A percentile compares a stretch with the other conserved stretches of the same genome.
Conservation (phyloP, 768 basidiomycete genomes). For the Russula emetica region DNA sequence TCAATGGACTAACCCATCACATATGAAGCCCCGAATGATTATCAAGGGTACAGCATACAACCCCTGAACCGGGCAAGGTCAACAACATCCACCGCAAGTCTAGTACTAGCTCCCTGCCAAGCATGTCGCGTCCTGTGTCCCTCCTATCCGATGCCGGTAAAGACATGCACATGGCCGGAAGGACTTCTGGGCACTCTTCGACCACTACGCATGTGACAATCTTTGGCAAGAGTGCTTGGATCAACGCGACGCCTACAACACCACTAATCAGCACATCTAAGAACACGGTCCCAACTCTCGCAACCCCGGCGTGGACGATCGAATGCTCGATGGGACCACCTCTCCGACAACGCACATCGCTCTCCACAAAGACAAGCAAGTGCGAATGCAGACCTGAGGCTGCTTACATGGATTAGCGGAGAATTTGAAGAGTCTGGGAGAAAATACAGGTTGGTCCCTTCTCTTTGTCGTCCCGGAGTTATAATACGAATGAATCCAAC, state of each 20-base stretch:
- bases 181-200: slow-evolving; percentile 5
- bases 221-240: slow-evolving; percentile 27
- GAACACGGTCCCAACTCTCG: slow-evolving; percentile 16
- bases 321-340: slow-evolving; percentile 25
- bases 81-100: too few species aligned
- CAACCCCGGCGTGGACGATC: slow-evolving; percentile 11
- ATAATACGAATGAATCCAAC: too few species aligned
- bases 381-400: too few species aligned
- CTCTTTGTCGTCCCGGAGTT: too few species aligned
- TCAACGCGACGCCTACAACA: slow-evolving; percentile 17
- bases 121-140: slow-evolving; percentile 14
- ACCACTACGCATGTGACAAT: slow-evolving; percentile 16
- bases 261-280: too few species aligned
- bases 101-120: too few species aligned
- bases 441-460: too few species aligned
- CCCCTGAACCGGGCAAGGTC: slow-evolving; percentile 33
- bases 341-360: slow-evolving; percentile 13
- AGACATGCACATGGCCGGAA: slow-evolving; percentile 20
- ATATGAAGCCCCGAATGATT: too few species aligned
- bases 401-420: too few species aligned
- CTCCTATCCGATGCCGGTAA: slow-evolving; percentile 22
- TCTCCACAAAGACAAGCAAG: slow-evolving; percentile 3
- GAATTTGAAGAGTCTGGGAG: too few species aligned
- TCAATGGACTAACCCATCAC: too few species aligned
- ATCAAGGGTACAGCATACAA: too few species aligned